Evolutionary conservation across 495 filamentous ascomycete genomes (phyloP), one percentile per base, ranked within the genome.

Genomic region (Penicillium antarcticum): DNA sequence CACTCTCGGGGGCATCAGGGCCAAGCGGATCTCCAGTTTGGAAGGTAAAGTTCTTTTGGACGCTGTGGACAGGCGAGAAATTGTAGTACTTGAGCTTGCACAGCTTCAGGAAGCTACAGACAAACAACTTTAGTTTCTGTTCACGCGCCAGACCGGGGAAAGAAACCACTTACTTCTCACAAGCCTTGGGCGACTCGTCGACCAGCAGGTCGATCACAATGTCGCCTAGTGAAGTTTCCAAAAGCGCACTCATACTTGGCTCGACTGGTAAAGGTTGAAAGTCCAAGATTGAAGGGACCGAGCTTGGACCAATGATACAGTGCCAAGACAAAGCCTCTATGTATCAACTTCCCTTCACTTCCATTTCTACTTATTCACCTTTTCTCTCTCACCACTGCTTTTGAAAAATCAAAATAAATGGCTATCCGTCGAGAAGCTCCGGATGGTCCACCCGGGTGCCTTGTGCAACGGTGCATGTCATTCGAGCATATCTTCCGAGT

Each of bases 11-110:
- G 40, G 88, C 87, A 53, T 85, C 82, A 5, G 91, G 92, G 7
- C 92, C 92, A 36, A 96, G 80, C 32, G 92, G 92, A 67, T 97
- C 92, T 57, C 92, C 92, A 47, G 92, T 94, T 62, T 97, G 92
- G 70, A 95, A 95, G 48, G 91, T 91, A 73, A 95, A 96, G 66
- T 88, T 83, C 59, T 88, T 89, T 65, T 96, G 92, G 42, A 97
- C 81, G 55, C 83, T 87, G 72, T 95, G 85, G 47, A 96, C 72
- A 32, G 92, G 92, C 24, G 91, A 85, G 66, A 91, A 97, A 76
- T 97, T 97, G 82, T 96, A 97, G 71, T 96, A 97, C 75, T 95
- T 97, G 70, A 89, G 75, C 67, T 96, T 96, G 81, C 92, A 97
- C 60, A 97, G 88, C 82, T 97, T 97, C 19, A 97, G 75, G 71